Evolutionary conservation across 2,329 filamentous ascomycete species (phyloP), one percentile per base, ranked within the genome.

Genomic region (Xylaria sp.): DNA sequence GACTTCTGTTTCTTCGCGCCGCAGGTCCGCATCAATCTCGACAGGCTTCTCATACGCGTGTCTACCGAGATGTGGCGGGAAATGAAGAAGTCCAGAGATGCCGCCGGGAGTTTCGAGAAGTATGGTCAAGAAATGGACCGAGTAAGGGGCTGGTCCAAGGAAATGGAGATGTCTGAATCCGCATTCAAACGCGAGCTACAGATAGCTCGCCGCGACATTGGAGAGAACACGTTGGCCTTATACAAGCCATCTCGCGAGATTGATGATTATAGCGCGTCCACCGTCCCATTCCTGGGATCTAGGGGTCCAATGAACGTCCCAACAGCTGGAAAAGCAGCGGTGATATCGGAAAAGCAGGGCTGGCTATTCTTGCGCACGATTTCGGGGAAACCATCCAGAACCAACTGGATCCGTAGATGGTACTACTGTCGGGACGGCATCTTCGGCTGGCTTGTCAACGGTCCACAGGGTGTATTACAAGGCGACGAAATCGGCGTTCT

Each of bases 371-470:
- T 96, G 63, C 83, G 91, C 47, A 90, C 87, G 1, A 77, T 92
- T 7, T 87, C 90, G 1, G 92, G 92, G 34, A 97, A 97, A 71
- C 93, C 93, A 0, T 90, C 92, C 13, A 82, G 93, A 57, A 91
- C 92, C n/a, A 83, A 85, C 39, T 99, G 94, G 94, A 83, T 91
- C 21, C 84, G 91, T 55, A 83, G 93, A 48, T 99, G 94, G 94
- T 96, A 94, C 68, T 97, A 96, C 71, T 88, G 96, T 63, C 92
- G 93, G 60, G 88, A 96, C 67, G 93, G 94, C 38, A 94, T 97
- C 53, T 97, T 99, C 72, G 94, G 94, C 19, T 97, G 92, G 86
- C 80, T 99, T 4, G 84, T 94, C 18, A 92, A 95, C 66, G 90
- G 90, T 2, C 78, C 85, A 0, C 86, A 92, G 54, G 93, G 92